Evolutionary conservation across 345 rosid species (phyloP).

Genomic region (Adansonia digitata): DNA sequence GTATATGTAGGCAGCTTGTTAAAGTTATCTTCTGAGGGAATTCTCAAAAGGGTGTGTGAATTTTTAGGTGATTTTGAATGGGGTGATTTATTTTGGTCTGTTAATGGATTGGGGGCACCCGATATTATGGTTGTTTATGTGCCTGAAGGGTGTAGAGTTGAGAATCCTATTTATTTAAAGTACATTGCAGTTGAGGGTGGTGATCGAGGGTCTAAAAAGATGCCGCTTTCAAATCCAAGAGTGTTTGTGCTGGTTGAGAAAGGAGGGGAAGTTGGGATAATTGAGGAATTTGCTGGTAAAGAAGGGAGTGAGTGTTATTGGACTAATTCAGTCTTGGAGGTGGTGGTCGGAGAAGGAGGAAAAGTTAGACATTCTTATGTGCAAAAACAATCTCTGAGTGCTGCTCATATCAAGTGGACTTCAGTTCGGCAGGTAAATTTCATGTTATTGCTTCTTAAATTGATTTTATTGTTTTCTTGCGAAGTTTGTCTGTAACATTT

Average conservation of each 20-base stretch:
- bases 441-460: not conserved
- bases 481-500: not conserved
- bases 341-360: conserved; percentile 53
- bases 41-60: conserved; percentile 42
- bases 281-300: conserved; percentile 65
- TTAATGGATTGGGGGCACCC: conserved; percentile 86
- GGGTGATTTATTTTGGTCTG: conserved; percentile 87
- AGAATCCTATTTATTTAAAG: conserved; percentile 60
- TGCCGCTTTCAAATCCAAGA: conserved; percentile 87
- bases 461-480: not conserved
- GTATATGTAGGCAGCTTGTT: conserved; percentile 71
- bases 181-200: conserved; percentile 64
- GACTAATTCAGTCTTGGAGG: conserved; percentile 78
- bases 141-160: conserved; percentile 69
- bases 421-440: conserved; percentile 63
- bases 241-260: conserved; percentile 73
- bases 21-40: conserved; percentile 31
- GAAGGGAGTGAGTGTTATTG: conserved; percentile 59
- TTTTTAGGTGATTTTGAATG: conserved; percentile 49
- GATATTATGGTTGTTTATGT: conserved; percentile 81
- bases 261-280: conserved; percentile 70
- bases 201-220: conserved; percentile 43
- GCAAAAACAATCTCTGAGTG: conserved; percentile 66
- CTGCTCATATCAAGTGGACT: conserved; percentile 94
- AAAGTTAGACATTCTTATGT: conserved; percentile 74